Base-by-base conservation (phyloP, 2,329 filamentous ascomycete species). In the Sporothrix pseudoabietina region DNA sequence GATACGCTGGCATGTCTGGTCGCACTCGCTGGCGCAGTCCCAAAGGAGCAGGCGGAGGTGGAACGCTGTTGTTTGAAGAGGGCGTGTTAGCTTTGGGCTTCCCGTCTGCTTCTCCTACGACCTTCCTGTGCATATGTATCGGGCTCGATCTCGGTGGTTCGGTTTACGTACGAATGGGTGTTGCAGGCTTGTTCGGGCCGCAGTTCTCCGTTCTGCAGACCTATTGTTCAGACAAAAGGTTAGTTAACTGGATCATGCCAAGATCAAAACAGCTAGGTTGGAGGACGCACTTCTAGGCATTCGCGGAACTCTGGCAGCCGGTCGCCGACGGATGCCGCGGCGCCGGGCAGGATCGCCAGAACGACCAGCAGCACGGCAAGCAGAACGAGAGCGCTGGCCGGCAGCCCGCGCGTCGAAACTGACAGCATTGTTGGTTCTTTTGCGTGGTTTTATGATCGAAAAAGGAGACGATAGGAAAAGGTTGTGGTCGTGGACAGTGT, bases 1-100 rank as follows among this genome's bases (percentile, higher is more conserved):
- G 81, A 97, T 91, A 86, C 97, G 95, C 82, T 99, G 96, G 86
- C 96, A 99, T 75, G 93, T 91, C 85, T 99, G 97, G 85, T 99
- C 94, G 89, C 96, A 99, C 87, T 99, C 95, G 80, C 92, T 87
- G 75, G 92, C 89, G 84, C 96, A 99, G 80, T 90, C 90, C 96
- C 96, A 99, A 81, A 98, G 84, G 79, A 98, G 90, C 77, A 98
- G 87, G 75, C 93, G 93, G 80, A 91, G 94, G 82, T 92, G 89
- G 78, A 97, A 81, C 76, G 96, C 94, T 97, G 80, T 22, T 32
- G 55, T 47, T 47, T 4, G 6, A 47, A 30, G 22, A 19, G 61
- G 7, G 16, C 14, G 5, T 7, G 61, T 66, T 47, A 66, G 61
- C 61, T 30, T 65, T n/a, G 4, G 9, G 14, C 4, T 22, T 57